Base-by-base conservation (phyloP, 208 protist genomes). In the Histomonas meleagridis region DNA sequence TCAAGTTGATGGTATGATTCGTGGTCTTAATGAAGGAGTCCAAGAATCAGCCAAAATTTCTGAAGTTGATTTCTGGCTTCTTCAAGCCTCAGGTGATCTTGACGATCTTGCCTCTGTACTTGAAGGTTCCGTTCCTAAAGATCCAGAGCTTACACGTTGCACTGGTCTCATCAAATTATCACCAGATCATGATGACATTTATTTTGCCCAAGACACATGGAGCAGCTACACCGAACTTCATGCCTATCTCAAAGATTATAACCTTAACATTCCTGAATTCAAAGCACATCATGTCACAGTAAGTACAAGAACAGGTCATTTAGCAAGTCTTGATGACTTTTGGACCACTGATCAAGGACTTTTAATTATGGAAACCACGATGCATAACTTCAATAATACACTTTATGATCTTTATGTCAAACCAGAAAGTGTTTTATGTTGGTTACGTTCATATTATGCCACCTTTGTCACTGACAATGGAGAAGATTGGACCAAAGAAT, bases 131-230 rank as follows among this genome's bases (percentile, higher is more conserved):
- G 2, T 28, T 18, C 62, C 23, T 28, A 14, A 32, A 0, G 76
- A 86, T 5, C 76, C 76, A 86, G 76, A 86, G 16, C 46, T 86
- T 16, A 51, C 10, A 26, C 23, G 38, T 14, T 86, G 76, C 46
- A 86, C 76, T 28, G 76, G 76, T 55, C 38, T 86, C 18, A 43
- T 86, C 32, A 86, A 86, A 16, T 43, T 86, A 26, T 16, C 46
- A 57, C 46, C 40, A 55, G 26, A 86, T 46, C 55, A 86, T n/a
- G 0, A 0, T 18, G 76, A 86, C 38, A 43, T 86, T 46, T 86
- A 86, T n/a, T 86, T 86, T 28, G 76, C 76, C 18, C 76, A 86
- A 48, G 76, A 86, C 46, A 86, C 76, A 55, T 86, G 76, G 76
- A 86, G 76, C 26, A 46, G 55, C 16, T 43, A 51, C 38, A 40